Evolutionary conservation across 2,329 filamentous ascomycete genomes (phyloP), one percentile per base, ranked within the genome.

Genomic region (Ceratocystis variospora): DNA sequence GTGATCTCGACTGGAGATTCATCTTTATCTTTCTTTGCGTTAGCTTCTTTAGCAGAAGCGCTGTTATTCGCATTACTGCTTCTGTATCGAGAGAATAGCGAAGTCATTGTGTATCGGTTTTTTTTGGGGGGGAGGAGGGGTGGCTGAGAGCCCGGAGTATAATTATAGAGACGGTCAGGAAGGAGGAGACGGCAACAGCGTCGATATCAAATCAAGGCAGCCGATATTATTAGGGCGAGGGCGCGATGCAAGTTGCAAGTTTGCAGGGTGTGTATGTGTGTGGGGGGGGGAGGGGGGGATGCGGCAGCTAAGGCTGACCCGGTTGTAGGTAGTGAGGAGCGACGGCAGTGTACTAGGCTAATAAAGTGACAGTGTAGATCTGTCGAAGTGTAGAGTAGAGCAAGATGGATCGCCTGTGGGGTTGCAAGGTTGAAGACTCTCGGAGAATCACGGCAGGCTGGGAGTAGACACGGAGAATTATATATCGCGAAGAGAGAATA

Each of bases 1-100:
- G 84, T 87, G 65, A 81, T 71, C 72, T 87, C 84, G n/a, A 77
- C 76, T n/a, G 76, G 70, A n/a, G 77, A 73, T 70, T 85, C 82
- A 59, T 84, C 81, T 70, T 82, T 83, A 73, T 83, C 85, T 73
- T 79, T 80, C 70, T 73, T 75, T 61, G 25, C 31, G 55, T 77
- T 73, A 63, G 76, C 74, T 74, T 81, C 79, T 74, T 81, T 81
- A 65, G 46, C 62, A n/a, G 63, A 63, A 64, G 62, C 53, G 8
- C 61, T 72, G 71, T 55, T 45, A 66, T 68, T 68, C 62, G 66
- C 62, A 57, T 61, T 67, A 28, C 25, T 63, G 62, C 50, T 64
- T 64, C 66, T 28, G 44, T 67, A 67, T 53, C 62, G 50, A 64
- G 66, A 55, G 44, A 67, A 64, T 48, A 67, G 17, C 12, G 66